Conservation (phyloP, 2,329 filamentous ascomycete species). For the Colletotrichum godetiae region DNA sequence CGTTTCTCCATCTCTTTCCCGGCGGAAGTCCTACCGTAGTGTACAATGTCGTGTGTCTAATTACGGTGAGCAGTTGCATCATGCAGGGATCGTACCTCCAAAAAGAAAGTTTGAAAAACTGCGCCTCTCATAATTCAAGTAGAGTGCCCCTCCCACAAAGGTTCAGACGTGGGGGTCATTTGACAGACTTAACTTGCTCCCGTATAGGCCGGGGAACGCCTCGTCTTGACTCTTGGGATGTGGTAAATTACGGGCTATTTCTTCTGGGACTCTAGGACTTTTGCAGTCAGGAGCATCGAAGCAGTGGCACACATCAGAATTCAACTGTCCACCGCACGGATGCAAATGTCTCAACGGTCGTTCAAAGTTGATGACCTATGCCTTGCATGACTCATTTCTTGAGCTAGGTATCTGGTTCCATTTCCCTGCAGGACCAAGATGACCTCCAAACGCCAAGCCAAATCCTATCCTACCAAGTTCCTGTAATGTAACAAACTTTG, state of each 20-base stretch:
- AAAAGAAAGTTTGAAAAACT: not conserved
- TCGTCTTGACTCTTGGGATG: too few relatives aligned
- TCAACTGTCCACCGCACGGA: not conserved
- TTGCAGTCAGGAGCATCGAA: too few relatives aligned
- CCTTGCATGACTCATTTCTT: slow-evolving; percentile 9
- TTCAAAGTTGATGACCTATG: not conserved
- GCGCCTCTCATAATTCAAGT: too few relatives aligned
- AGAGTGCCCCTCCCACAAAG: not conserved
- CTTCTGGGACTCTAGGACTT: not conserved
- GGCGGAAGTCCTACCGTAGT: too few relatives aligned
- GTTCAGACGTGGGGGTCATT: not conserved
- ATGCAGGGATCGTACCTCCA: not conserved
- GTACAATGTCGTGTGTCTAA: too few relatives aligned
- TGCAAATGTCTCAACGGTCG: not conserved
- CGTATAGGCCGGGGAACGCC: too few relatives aligned
- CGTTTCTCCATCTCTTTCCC: too few relatives aligned
- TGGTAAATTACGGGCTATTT: not conserved
- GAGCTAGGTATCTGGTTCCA: slow-evolving; percentile 8
- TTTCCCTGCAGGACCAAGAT: not conserved
- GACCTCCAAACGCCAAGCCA: slow-evolving; percentile 28
- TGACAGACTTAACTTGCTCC: not conserved
- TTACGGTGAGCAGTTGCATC: not conserved
- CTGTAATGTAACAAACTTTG: slow-evolving; percentile 16
- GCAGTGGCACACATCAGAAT: not conserved
- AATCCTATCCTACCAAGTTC: not conserved